These are phyloP conservation scores for Oryza meridionalis DNA, from an alignment of 176 grass and related monocot species.

Conservation along the genomic window DNA sequence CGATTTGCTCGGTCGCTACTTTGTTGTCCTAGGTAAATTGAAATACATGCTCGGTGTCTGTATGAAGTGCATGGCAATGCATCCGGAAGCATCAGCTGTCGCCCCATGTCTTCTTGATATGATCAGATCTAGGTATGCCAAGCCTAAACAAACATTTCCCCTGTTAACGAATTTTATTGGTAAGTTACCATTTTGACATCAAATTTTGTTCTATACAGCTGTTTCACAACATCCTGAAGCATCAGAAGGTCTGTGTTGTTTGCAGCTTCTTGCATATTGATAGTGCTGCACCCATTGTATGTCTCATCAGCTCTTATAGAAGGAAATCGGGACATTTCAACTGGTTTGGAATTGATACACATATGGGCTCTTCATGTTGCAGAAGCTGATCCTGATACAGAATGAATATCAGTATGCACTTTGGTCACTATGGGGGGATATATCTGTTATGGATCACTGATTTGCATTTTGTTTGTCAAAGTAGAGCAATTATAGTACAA, in stretches of 20 bases:
- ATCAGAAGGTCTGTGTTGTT: slow-evolving; percentile 90
- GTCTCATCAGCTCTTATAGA: slow-evolving; percentile 88
- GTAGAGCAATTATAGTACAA: not conserved
- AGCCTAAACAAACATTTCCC: slow-evolving; percentile 27
- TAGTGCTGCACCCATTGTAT: slow-evolving; percentile 79
- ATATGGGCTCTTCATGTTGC: slow-evolving; percentile 75
- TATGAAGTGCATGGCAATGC: slow-evolving; percentile 87
- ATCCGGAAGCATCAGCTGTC: slow-evolving; percentile 86
- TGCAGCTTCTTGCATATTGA: slow-evolving; percentile 84
- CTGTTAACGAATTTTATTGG: slow-evolving; percentile 17
- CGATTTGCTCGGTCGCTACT: slow-evolving; percentile 75
- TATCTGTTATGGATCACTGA: no score
- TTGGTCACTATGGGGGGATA: no score
- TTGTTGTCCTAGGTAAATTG: slow-evolving; percentile 89
- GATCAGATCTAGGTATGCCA: slow-evolving; percentile 77
- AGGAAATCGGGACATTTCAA: slow-evolving; percentile 74
- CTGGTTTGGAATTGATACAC: slow-evolving; percentile 85
- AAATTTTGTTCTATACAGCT: slow-evolving; percentile 51
- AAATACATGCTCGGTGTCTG: slow-evolving; percentile 95
- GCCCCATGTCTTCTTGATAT: slow-evolving; percentile 86
- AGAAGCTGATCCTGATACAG: slow-evolving; percentile 81
- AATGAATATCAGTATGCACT: slow-evolving; percentile 77
- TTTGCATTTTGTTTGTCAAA: not conserved
- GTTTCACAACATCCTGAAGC: slow-evolving; percentile 85
- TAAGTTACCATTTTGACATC: not conserved